These are phyloP conservation scores for Euphorbia lathyris DNA, from an alignment of 345 rosid species.

Conservation along the genomic window DNA sequence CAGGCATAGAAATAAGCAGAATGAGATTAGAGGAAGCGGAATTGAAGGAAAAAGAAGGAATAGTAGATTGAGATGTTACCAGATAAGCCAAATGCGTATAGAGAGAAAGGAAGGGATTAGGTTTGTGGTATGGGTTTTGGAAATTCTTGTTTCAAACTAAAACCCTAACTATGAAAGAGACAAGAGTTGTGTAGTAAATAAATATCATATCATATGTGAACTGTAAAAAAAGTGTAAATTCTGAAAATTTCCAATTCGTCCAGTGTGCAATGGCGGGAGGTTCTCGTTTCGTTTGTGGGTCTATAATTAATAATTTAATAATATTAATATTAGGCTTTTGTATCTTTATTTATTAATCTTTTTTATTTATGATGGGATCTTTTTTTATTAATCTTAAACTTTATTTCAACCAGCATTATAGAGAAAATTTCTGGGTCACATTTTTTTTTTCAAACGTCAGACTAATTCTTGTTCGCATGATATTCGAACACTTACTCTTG, in stretches of 20 bases:
- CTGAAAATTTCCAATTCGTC: not conserved
- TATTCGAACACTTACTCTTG: no score
- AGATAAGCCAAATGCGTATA: not conserved
- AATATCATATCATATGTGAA: no score
- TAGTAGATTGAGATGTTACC: not conserved
- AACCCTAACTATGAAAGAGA: conserved; percentile 11
- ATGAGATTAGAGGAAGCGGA: not conserved
- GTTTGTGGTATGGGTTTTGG: not conserved
- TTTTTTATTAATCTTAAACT: no score
- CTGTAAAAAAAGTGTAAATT: not conserved
- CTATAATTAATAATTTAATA: no score
- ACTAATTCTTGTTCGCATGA: no score
- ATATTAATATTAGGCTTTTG: no score
- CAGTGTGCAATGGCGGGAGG: not conserved
- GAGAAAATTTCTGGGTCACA: no score
- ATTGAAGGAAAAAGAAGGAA: not conserved
- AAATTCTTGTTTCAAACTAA: not conserved
- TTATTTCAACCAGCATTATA: no score
- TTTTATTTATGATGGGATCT: no score
- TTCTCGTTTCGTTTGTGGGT: not conserved
- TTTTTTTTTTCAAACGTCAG: no score
- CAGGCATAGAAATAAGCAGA: not conserved
- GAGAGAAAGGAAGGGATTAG: not conserved
- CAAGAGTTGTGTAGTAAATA: no score
- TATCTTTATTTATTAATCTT: no score